Conservation (phyloP, 306 rosid genomes). For the Citrullus amarus region DNA sequence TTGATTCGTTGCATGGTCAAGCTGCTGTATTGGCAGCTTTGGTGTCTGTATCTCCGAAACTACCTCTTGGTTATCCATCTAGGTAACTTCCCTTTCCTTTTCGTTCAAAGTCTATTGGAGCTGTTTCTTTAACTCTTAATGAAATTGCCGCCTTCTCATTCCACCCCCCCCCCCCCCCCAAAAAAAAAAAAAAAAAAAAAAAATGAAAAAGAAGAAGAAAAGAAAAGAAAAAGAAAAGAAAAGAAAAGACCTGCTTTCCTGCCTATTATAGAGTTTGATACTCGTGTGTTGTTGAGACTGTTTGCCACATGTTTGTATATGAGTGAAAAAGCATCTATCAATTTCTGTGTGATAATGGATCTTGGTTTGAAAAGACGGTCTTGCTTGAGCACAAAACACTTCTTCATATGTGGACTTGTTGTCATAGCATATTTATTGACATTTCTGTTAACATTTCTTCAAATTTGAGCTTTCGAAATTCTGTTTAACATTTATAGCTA, state of each 20-base stretch:
- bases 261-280: not conserved
- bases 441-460: not conserved
- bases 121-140: not conserved
- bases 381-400: not conserved
- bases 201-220: not conserved
- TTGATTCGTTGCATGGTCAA: conserved; percentile 87
- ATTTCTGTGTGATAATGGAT: not conserved
- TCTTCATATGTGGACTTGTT: not conserved
- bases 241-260: not conserved
- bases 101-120: not conserved
- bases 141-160: not conserved
- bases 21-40: conserved; percentile 87
- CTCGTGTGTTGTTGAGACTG: not conserved
- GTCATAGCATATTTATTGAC: not conserved
- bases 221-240: not conserved
- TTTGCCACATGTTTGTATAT: not conserved
- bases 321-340: not conserved
- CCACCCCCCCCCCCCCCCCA: too few species aligned
- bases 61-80: conserved; percentile 93
- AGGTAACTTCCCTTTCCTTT: conserved; percentile 31
- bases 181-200: not conserved
- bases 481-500: not conserved
- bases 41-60: conserved; percentile 77
- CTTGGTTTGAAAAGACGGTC: not conserved
- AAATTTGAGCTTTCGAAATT: not conserved